Evolutionary conservation across 352 stramenopile species (phyloP).

Genomic region (Pythium vanterpoolii): DNA sequence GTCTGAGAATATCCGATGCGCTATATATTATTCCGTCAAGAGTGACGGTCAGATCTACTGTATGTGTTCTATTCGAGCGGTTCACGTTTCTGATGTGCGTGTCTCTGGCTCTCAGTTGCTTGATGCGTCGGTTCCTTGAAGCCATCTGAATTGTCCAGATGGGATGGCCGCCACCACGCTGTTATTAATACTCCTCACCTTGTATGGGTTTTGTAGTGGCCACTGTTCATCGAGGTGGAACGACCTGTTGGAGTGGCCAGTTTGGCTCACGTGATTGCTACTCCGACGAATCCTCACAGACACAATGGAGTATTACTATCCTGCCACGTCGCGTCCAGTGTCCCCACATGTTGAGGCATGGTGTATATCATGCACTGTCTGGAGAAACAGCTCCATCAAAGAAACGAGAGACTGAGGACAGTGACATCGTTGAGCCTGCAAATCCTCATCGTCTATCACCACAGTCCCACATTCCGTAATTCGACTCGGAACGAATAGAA

Average conservation of each 20-base stretch:
- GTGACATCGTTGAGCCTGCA: no score
- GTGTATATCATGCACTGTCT: no score
- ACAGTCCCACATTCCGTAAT: no score
- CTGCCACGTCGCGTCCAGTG: neutral
- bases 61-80: no score
- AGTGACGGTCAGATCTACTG: no score
- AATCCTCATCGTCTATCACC: no score
- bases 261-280: neutral
- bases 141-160: neutral
- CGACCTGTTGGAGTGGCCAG: neutral
- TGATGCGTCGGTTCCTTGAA: neutral
- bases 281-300: neutral
- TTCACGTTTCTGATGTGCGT: neutral
- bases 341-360: neutral
- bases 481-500: no score
- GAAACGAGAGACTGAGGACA: no score
- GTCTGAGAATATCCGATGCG: neutral
- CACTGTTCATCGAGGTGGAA: neutral
- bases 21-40: neutral
- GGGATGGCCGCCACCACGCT: neutral
- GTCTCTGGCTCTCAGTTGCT: neutral
- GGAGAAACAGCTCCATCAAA: no score
- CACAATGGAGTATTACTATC: no score
- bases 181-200: neutral
- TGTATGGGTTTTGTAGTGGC: neutral